Evolutionary conservation across 306 rosid genomes (phyloP), one percentile per base, ranked within the genome.

Genomic region (Alnus glutinosa): DNA sequence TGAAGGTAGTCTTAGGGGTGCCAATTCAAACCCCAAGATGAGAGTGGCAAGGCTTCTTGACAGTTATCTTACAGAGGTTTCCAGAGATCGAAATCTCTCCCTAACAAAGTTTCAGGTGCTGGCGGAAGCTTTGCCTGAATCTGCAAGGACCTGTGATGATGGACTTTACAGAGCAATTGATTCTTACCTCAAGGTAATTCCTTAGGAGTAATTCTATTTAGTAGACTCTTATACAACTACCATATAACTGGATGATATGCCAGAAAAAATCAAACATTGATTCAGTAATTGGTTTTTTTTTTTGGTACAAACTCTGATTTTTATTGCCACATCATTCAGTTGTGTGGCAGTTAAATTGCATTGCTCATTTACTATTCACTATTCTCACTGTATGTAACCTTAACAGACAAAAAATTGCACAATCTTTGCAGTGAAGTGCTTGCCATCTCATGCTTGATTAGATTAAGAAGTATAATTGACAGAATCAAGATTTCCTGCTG

Each of bases 101-200:
- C 85, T 96, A 75, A 96, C 99, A 30, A 96, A 96, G 88, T 96
- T 96, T 87, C 99, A 96, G 85, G 99, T 93, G 1, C 92, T 96
- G 58, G 99, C 98, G 3, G 99, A 96, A 85, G 98, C 99, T 77
- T 87, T 96, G 89, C 99, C 99, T n/a, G 99, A 96, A 69, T 89
- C 97, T 61, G 98, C 99, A 71, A 85, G 99, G 84, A 91, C 92
- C 78, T 93, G 97, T 9, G 99, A 96, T 76, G 99, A 96, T 82
- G 99, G 99, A 79, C 98, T 93, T 74, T 96, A 96, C 79, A 89
- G 99, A 85, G 99, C 99, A 11, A 83, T 96, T 51, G 99, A 96
- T 84, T 96, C 97, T 68, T 96, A 96, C 82, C 96, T 96, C 9
- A 96, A 93, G 97, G 99, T 93, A 87, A 84, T 19, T 63, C 77